Evolutionary conservation across 148 eudicot genomes (phyloP).

Genomic region (Dianthus caryophyllus): DNA sequence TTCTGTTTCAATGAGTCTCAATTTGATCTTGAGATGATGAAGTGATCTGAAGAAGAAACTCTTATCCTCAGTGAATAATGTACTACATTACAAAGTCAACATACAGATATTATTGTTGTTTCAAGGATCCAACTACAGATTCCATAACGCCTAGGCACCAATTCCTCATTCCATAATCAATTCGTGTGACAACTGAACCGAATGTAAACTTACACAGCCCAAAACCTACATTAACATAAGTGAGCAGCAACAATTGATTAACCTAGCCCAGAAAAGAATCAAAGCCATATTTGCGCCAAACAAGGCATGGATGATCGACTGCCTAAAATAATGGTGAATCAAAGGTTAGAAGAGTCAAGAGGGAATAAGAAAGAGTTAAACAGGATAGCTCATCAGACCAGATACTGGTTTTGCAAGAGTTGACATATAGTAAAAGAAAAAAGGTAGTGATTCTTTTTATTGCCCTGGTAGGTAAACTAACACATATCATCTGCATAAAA

Average conservation of each 20-base stretch:
- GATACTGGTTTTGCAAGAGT: background rate
- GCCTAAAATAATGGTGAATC: background rate
- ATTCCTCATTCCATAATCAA: background rate
- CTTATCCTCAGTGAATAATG: too few relatives aligned
- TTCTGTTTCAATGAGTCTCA: too few relatives aligned
- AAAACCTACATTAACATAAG: background rate
- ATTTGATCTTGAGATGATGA: too few relatives aligned
- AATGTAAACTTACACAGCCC: background rate
- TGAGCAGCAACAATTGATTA: background rate
- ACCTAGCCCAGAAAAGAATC: background rate
- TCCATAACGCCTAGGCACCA: background rate
- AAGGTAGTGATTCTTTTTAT: background rate
- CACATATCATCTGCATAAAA: slow-evolving; percentile 7
- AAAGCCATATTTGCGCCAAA: background rate
- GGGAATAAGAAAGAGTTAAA: background rate
- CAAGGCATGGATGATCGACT: background rate
- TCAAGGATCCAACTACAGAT: background rate
- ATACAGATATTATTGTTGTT: background rate
- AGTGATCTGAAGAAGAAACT: too few relatives aligned
- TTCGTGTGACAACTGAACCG: background rate
- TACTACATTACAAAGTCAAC: too few relatives aligned
- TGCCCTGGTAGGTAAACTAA: background rate
- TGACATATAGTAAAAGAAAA: slow-evolving; percentile 1
- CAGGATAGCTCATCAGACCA: background rate
- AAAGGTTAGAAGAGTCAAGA: slow-evolving; percentile 2